Evolutionary conservation across 75 land plant species (phyloP).

Genomic region (Picea glauca): DNA sequence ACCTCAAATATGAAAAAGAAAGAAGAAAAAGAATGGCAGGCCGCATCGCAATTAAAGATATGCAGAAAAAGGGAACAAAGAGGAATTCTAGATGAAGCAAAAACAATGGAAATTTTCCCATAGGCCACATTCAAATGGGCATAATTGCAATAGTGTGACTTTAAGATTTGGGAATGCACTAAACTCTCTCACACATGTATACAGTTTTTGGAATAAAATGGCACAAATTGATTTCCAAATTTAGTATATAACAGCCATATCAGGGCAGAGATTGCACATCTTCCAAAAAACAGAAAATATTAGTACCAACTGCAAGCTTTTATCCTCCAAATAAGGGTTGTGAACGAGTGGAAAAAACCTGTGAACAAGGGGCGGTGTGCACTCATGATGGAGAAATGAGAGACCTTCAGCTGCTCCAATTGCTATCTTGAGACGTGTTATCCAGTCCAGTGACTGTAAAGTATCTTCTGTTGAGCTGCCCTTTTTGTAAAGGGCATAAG

Average conservation of each 20-base stretch:
- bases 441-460: constrained; percentile 90
- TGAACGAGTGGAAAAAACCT: constrained; percentile 42
- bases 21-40: too few relatives aligned
- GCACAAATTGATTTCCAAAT: neutral
- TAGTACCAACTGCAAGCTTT: neutral
- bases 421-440: constrained; percentile 87
- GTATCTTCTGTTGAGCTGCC: constrained; percentile 42
- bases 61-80: too few relatives aligned
- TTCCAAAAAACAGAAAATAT: neutral
- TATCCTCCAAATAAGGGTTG: neutral
- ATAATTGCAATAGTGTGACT: too few relatives aligned
- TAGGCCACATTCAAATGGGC: too few relatives aligned
- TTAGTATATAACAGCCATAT: neutral
- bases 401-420: constrained; percentile 87
- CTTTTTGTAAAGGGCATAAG: constrained; percentile 67
- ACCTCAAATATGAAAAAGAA: too few relatives aligned
- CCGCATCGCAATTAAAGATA: too few relatives aligned
- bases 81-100: too few relatives aligned
- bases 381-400: constrained; percentile 85
- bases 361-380: constrained; percentile 85
- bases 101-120: too few relatives aligned
- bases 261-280: neutral
- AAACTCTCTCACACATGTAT: neutral
- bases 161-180: neutral
- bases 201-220: neutral